These are phyloP conservation scores for Talaromyces piceae DNA, from an alignment of 2,329 filamentous ascomycete species.

Conservation along the genomic window DNA sequence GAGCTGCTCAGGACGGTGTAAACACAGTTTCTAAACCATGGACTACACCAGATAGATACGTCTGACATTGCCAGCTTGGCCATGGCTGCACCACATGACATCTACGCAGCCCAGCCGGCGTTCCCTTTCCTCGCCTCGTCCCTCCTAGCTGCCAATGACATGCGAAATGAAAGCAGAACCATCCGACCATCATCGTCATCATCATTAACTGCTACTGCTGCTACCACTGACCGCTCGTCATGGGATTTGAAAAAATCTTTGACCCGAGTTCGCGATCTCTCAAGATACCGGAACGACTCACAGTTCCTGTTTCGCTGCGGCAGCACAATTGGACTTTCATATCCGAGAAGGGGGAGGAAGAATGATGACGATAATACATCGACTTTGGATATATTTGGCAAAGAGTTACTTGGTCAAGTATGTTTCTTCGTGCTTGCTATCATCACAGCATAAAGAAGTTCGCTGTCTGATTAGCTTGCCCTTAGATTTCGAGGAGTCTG, in stretches of 20 bases:
- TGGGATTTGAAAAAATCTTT: constrained; percentile 20
- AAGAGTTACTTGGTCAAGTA: constrained; percentile 25
- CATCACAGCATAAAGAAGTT: no score
- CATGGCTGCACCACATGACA: constrained; percentile 1
- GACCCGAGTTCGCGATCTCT: constrained; percentile 15
- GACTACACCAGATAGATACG: background rate
- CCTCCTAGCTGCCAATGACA: constrained; percentile 15
- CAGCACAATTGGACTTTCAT: constrained; percentile 27
- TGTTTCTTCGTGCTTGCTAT: background rate
- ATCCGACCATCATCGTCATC: background rate
- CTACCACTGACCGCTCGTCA: background rate
- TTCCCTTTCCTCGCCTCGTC: constrained; percentile 25
- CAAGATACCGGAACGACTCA: constrained; percentile 14
- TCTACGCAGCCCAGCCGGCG: constrained; percentile 25
- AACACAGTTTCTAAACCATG: background rate
- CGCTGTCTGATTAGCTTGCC: background rate
- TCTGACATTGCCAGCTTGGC: background rate
- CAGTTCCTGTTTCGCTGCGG: constrained; percentile 22
- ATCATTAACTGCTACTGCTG: background rate
- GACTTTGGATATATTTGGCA: constrained; percentile 15
- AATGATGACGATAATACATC: no score
- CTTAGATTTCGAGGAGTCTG: constrained; percentile 5
- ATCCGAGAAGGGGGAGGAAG: constrained; percentile 16
- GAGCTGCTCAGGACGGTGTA: background rate
- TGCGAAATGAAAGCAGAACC: background rate